A percentile compares a stretch with the other conserved stretches of the same genome.
Evolutionary conservation across 2,329 filamentous ascomycete genomes (phyloP).

Genomic region (Talaromyces sp.): DNA sequence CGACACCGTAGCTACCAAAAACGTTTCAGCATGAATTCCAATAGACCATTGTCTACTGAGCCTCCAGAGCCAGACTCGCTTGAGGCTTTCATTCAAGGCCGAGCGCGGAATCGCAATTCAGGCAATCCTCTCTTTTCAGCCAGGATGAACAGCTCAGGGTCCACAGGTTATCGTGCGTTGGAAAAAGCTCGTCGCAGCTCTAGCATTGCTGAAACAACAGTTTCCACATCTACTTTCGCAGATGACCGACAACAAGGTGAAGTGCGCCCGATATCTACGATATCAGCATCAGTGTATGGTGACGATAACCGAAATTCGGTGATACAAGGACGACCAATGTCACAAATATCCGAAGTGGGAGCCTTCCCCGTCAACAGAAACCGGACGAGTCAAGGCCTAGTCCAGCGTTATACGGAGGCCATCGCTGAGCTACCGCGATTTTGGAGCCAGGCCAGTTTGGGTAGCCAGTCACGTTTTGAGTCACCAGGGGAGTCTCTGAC

Average conservation of each 20-base stretch:
- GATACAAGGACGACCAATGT: slow-evolving; percentile 27
- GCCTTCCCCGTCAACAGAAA: slow-evolving; percentile 21
- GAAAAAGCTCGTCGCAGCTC: slow-evolving; percentile 34
- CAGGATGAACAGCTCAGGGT: slow-evolving; percentile 31
- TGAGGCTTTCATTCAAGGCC: slow-evolving; percentile 38
- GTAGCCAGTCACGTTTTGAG: slow-evolving; percentile 25
- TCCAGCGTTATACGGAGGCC: slow-evolving; percentile 36
- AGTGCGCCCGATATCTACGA: slow-evolving; percentile 32
- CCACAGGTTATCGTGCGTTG: slow-evolving; percentile 33
- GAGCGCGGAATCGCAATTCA: slow-evolving; percentile 38
- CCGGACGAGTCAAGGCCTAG: slow-evolving; percentile 33
- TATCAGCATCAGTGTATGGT: slow-evolving; percentile 36
- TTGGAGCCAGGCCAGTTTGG: slow-evolving; percentile 35
- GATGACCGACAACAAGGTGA: slow-evolving; percentile 32
- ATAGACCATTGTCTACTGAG: slow-evolving; percentile 30
- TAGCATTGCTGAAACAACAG: slow-evolving; percentile 33
- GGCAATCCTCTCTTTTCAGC: slow-evolving; percentile 38
- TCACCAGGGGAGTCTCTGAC: slow-evolving; percentile 19
- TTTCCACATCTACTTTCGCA: slow-evolving; percentile 30
- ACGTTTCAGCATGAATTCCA: slow-evolving; percentile 30
- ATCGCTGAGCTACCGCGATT: slow-evolving; percentile 37
- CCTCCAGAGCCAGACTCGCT: slow-evolving; percentile 36
- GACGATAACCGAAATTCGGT: slow-evolving; percentile 33
- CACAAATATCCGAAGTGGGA: slow-evolving; percentile 24
- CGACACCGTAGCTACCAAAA: slow-evolving; percentile 22